Evolutionary conservation across 345 rosid species (phyloP).

Genomic region (Pugionium cornutum): DNA sequence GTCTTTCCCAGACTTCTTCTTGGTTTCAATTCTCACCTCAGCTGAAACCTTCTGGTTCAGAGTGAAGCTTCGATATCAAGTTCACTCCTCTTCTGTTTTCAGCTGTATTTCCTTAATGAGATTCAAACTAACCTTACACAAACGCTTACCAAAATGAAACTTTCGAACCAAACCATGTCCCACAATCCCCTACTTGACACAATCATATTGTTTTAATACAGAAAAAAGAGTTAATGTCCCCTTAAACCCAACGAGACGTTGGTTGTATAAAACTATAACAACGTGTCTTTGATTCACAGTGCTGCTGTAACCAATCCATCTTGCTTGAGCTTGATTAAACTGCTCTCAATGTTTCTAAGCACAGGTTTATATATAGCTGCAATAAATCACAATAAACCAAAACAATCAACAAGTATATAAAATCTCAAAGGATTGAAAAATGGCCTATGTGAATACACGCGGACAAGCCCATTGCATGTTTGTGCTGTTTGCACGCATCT

Average conservation of each 20-base stretch:
- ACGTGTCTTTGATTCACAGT: constrained; percentile 14
- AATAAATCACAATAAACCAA: constrained; percentile 5
- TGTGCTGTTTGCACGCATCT: constrained; percentile 53
- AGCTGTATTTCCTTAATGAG: too few relatives aligned
- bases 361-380: constrained; percentile 94
- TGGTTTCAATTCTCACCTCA: too few relatives aligned
- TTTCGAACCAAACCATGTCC: not conserved
- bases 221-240: not conserved
- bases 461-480: constrained; percentile 72
- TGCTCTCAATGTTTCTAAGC: constrained; percentile 76
- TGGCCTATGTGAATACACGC: constrained; percentile 46
- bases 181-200: not conserved
- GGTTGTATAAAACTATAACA: constrained; percentile 3
- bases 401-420: not conserved
- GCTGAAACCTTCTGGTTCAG: too few relatives aligned
- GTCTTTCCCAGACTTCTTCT: too few relatives aligned
- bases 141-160: too few relatives aligned
- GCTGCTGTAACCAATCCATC: constrained; percentile 58
- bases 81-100: too few relatives aligned
- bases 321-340: constrained; percentile 82
- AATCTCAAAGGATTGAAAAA: constrained; percentile 2
- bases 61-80: too few relatives aligned
- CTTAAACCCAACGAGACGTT: not conserved
- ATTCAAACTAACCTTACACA: too few relatives aligned
- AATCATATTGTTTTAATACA: not conserved